Conservation (phyloP, 225 moss, liverwort and hornwort genomes). For the Sphagnum contortum region DNA sequence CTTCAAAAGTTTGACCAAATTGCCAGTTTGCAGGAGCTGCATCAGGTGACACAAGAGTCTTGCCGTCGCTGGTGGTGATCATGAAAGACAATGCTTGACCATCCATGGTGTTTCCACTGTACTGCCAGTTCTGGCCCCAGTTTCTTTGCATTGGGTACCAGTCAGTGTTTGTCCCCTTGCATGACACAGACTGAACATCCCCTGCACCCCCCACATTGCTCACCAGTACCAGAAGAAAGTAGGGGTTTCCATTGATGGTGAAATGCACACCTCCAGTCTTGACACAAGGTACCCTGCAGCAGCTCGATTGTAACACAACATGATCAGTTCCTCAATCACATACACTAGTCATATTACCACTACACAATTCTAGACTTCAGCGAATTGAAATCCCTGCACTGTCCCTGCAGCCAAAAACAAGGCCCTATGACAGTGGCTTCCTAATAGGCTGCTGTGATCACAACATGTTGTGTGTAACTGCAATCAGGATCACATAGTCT, state of each 20-base stretch:
- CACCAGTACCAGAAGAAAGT: slow-evolving; percentile 55
- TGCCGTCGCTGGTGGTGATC: slow-evolving; percentile 27
- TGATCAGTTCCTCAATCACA: too few species aligned
- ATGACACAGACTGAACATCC: slow-evolving; percentile 24
- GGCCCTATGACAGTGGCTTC: too few species aligned
- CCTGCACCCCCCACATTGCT: slow-evolving; percentile 65
- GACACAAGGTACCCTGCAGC: slow-evolving; percentile 33
- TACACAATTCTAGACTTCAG: too few species aligned
- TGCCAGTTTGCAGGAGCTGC: slow-evolving; percentile 31
- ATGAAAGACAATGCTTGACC: slow-evolving; percentile 44
- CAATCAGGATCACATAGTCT: too few species aligned
- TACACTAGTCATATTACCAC: too few species aligned
- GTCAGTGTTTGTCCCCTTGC: slow-evolving; percentile 29
- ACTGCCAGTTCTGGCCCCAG: slow-evolving; percentile 56
- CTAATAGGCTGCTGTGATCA: too few species aligned
- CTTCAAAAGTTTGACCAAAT: slow-evolving; percentile 58
- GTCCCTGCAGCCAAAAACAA: too few species aligned
- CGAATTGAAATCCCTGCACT: too few species aligned
- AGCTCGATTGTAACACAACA: too few species aligned
- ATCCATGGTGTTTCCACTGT: slow-evolving; percentile 11
- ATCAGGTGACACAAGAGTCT: slow-evolving; percentile 12
- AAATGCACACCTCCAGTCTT: slow-evolving; percentile 50
- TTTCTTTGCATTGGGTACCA: slow-evolving; percentile 22
- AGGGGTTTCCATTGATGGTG: slow-evolving; percentile 49
- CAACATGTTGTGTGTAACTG: too few species aligned